Base-by-base conservation (phyloP, 129 eudicot genomes). In the Scalesia atractyloides region DNA sequence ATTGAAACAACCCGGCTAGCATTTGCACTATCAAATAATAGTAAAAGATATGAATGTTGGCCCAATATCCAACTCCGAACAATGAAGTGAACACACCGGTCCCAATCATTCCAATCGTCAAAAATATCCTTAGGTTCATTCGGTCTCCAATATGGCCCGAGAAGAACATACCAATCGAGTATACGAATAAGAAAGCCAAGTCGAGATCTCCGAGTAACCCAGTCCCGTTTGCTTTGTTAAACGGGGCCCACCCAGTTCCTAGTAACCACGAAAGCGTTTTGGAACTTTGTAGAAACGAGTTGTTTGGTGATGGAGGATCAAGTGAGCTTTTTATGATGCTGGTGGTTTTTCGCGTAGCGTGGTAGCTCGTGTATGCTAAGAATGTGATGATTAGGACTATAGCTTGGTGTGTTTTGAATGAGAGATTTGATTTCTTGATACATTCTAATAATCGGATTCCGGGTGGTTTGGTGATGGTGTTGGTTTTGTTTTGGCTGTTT, bases 91-190 rank as follows among this genome's bases (percentile, higher is more conserved):
- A 90, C 68, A 95, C 60, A 72, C 99, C 99, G 9, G 99, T 95
- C 53, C 97, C 99, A 60, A 90, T 75, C 99, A 95, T 95, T 70
- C 99, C 99, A n/a, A 86, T 80, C 0, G 97, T 90, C 47, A 95
- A 69, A 36, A 95, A 95, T 52, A 84, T 73, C 73, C 99, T 77
- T 58, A 95, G 92, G 72, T 95, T 85, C 88, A 90, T 83, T 51
- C 99, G 64, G 50, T 95, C 99, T 6, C 97, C 99, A 36, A 88
- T 68, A 60, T 95, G 97, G 11, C 99, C 99, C 3, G 99, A 90
- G 72, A 84, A 90, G 85, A 78, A 95, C 96, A 88, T 87, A 16
- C 99, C 97, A 24, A 84, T 79, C 5, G 99, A 92, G 43, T 95
- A 95, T 1, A 90, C 89, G 64, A 81, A 87, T 30, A 95, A 86